Evolutionary conservation across 1,284 basidiomycete species (phyloP).

Genomic region (Athelia psychrophila): DNA sequence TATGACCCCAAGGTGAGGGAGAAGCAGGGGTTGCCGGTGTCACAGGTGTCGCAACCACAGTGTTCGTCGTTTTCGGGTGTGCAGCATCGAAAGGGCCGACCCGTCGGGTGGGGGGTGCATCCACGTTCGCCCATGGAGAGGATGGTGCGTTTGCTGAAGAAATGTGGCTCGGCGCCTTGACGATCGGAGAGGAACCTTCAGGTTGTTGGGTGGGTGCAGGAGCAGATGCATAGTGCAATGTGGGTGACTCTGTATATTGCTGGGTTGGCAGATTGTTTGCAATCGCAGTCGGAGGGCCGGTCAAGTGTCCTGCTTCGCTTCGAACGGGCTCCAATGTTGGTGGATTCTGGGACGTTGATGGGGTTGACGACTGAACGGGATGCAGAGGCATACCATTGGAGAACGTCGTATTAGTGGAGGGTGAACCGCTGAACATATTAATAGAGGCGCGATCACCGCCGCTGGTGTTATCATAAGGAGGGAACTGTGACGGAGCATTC

Average conservation of each 20-base stretch:
- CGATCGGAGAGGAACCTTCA: neutral
- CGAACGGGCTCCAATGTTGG: neutral
- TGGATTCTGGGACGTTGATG: neutral
- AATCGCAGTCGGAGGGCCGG: neutral
- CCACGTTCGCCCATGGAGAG: conserved; percentile 32
- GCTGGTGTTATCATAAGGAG: neutral
- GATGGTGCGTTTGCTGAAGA: conserved; percentile 12
- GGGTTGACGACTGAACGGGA: neutral
- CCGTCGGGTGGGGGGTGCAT: conserved; percentile 32
- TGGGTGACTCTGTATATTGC: neutral
- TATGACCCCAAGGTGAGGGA: conserved; percentile 36
- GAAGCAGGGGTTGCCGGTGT: conserved; percentile 26
- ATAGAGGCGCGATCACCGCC: too few relatives aligned
- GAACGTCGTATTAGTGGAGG: too few relatives aligned
- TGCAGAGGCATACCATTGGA: too few relatives aligned
- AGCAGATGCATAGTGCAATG: neutral
- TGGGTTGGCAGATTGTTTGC: neutral
- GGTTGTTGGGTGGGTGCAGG: neutral
- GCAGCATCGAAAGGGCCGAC: conserved; percentile 39
- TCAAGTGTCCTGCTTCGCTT: neutral
- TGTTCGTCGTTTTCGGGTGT: conserved; percentile 28
- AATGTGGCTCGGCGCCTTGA: neutral
- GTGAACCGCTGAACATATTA: too few relatives aligned
- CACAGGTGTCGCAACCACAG: conserved; percentile 17
- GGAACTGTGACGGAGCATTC: conserved; percentile 1